Percentiles rank a stretch among this genome's conserved stretches.
These are phyloP conservation scores for Fraxinus xanthoxyloides DNA, from an alignment of 305 asterid genomes.

Conservation along the genomic window DNA sequence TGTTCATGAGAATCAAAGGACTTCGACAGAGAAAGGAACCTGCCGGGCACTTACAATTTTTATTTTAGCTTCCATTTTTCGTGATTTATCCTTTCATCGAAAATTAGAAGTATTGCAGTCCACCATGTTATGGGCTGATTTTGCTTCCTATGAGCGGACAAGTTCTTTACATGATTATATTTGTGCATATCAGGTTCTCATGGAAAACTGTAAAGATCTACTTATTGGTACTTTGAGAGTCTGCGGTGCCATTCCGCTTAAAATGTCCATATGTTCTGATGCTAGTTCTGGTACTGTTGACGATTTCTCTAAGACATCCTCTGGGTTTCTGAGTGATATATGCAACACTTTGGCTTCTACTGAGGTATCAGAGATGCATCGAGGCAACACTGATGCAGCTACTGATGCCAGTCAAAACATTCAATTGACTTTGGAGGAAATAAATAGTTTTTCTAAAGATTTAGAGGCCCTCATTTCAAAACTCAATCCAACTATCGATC, in stretches of 20 bases:
- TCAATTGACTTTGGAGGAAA: conserved; percentile 55
- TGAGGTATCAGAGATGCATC: conserved; percentile 36
- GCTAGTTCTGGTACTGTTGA: conserved; percentile 38
- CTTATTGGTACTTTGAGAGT: conserved; percentile 49
- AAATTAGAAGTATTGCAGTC: conserved; percentile 58
- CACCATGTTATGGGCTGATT: conserved; percentile 63
- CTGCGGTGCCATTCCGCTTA: conserved; percentile 67
- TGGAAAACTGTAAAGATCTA: conserved; percentile 63
- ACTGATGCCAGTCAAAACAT: conserved; percentile 37
- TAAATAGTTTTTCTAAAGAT: conserved; percentile 38
- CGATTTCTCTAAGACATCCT: conserved; percentile 41
- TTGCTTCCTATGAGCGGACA: conserved; percentile 58
- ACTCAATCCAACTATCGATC: conserved; percentile 67
- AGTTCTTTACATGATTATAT: conserved; percentile 67
- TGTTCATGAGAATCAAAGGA: conserved; percentile 30
- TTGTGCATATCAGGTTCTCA: conserved; percentile 79
- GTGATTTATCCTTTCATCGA: conserved; percentile 63
- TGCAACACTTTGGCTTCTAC: conserved; percentile 36
- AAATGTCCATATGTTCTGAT: conserved; percentile 40
- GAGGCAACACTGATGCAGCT: conserved; percentile 31
- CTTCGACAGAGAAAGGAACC: conserved; percentile 40
- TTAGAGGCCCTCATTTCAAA: conserved; percentile 56
- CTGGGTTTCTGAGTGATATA: conserved; percentile 67
- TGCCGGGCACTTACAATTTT: conserved; percentile 64
- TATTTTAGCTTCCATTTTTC: conserved; percentile 73